Evolutionary conservation across 2,329 filamentous ascomycete species (phyloP), one percentile per base, ranked within the genome.

Genomic region (Paecilomyces formosus): DNA sequence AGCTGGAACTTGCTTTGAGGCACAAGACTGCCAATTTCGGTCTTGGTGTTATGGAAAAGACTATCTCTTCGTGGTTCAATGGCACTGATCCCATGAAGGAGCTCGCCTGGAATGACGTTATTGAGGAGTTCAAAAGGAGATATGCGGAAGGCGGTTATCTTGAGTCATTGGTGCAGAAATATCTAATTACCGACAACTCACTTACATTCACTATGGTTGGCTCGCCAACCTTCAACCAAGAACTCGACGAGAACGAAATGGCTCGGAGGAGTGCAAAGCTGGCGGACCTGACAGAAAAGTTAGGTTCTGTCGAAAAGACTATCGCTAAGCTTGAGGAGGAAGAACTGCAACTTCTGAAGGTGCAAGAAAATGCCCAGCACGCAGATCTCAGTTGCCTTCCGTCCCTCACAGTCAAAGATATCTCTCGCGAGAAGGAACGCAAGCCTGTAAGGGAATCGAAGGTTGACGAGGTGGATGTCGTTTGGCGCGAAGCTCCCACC

Each of bases 21-120:
- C 92, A 99, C 78, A 97, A 97, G 80, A 97, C 92, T 0, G 90
- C 94, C 57, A 92, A 89, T 68, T 99, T 99, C 70, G 94, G 94
- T 13, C 90, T 97, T 81, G 87, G 88, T 18, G 84, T 97, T 56
- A 85, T 99, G 74, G 90, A 96, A 66, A 86, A 93, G 50, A 81
- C 97, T 7, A 90, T 96, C 70, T 88, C 91, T 1, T 88, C 89
- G 60, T 99, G 94, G 94, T 97, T 99, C 75, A 95, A 94, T 58
- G 94, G 93, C 4, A 86, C 92, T 3, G 90, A 97, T 71, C 93
- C 94, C 0, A 95, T 97, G 74, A 87, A 96, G 64, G 87, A 90
- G 12, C 79, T 99, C 35, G 88, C 91, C 1, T 97, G 92, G 91
- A 94, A 96, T 66, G 88, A 94, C 51, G 91, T 90, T 0, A 87